Percentiles rank a stretch among this genome's conserved stretches.
Evolutionary conservation across 352 stramenopile species (phyloP).

Genomic region (Hyaloperonospora brassicae): DNA sequence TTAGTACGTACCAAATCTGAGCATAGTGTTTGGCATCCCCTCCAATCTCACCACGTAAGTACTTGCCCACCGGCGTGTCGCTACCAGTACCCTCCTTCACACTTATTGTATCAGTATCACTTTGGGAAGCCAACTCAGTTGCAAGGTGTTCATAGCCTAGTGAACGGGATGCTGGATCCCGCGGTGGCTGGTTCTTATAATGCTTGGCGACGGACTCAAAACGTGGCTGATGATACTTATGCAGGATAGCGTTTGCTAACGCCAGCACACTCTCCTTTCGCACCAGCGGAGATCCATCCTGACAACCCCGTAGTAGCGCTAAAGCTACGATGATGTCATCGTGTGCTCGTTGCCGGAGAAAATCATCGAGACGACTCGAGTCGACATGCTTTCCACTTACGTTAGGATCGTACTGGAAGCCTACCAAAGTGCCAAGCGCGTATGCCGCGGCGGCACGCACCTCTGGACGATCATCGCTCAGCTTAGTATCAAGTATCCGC

Average conservation of each 20-base stretch:
- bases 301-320: slow-evolving; percentile 56
- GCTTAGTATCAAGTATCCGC: slow-evolving; percentile 62
- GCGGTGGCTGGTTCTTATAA: slow-evolving; percentile 49
- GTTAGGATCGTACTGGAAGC: slow-evolving; percentile 59
- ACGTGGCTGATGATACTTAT: slow-evolving; percentile 77
- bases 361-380: slow-evolving; percentile 46
- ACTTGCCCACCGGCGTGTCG: slow-evolving; percentile 37
- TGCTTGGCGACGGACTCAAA: slow-evolving; percentile 83
- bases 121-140: slow-evolving; percentile 7
- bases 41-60: slow-evolving; percentile 36
- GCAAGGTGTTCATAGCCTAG: slow-evolving; percentile 4
- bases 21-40: slow-evolving; percentile 77
- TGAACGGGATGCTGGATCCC: slow-evolving; percentile 1
- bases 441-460: slow-evolving; percentile 91
- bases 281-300: slow-evolving; percentile 80
- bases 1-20: slow-evolving; percentile 79
- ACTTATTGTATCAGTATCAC: slow-evolving; percentile 9
- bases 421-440: slow-evolving; percentile 89
- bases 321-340: slow-evolving; percentile 64
- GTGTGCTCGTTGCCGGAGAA: slow-evolving; percentile 46
- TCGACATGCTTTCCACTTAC: slow-evolving; percentile 42
- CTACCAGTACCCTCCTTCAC: slow-evolving; percentile 7
- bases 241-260: slow-evolving; percentile 76
- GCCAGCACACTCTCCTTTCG: slow-evolving; percentile 76
- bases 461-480: slow-evolving; percentile 83